Evolutionary conservation across 1,139 yeast genomes (phyloP).

Genomic region (Lodderomyces oxycetoniae): DNA sequence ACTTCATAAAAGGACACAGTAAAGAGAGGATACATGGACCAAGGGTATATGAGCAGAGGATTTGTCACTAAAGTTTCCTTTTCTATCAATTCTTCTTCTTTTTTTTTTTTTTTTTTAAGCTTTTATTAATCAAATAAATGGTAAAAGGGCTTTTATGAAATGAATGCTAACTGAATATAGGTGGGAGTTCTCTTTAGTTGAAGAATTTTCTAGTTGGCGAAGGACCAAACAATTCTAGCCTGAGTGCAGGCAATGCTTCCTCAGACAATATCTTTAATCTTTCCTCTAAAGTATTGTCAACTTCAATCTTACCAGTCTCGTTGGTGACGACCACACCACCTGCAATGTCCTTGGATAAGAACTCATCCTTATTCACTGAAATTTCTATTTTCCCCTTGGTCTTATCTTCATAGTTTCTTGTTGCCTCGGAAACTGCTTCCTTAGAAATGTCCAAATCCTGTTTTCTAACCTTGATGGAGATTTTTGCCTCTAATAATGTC

Average conservation of each 20-base stretch:
- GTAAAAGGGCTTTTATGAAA: too few relatives aligned
- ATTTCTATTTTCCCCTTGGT: slow-evolving; percentile 48
- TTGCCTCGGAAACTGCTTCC: slow-evolving; percentile 59
- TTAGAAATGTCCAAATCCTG: slow-evolving; percentile 61
- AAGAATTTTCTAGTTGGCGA: slow-evolving; percentile 86
- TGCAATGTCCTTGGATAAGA: slow-evolving; percentile 57
- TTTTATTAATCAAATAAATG: too few relatives aligned
- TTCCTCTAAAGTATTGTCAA: slow-evolving; percentile 90
- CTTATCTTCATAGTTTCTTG: slow-evolving; percentile 57
- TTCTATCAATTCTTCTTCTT: neutral
- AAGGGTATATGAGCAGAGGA: too few relatives aligned
- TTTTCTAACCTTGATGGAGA: slow-evolving; percentile 64
- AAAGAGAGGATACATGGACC: too few relatives aligned
- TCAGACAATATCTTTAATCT: slow-evolving; percentile 79
- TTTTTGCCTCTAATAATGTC: slow-evolving; percentile 67
- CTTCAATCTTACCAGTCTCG: slow-evolving; percentile 76
- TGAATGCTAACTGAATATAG: too few relatives aligned
- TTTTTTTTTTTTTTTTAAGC: too few relatives aligned
- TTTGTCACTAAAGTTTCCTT: slow-evolving; percentile 1
- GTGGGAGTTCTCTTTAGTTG: slow-evolving; percentile 53
- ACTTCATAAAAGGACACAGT: too few relatives aligned
- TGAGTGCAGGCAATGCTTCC: slow-evolving; percentile 87
- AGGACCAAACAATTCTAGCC: slow-evolving; percentile 87
- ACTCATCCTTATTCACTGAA: slow-evolving; percentile 51
- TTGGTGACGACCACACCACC: slow-evolving; percentile 84